phyloP scores from a whole-genome alignment of 176 grass and related monocot genomes.

The Triticum monococcum region DNA sequence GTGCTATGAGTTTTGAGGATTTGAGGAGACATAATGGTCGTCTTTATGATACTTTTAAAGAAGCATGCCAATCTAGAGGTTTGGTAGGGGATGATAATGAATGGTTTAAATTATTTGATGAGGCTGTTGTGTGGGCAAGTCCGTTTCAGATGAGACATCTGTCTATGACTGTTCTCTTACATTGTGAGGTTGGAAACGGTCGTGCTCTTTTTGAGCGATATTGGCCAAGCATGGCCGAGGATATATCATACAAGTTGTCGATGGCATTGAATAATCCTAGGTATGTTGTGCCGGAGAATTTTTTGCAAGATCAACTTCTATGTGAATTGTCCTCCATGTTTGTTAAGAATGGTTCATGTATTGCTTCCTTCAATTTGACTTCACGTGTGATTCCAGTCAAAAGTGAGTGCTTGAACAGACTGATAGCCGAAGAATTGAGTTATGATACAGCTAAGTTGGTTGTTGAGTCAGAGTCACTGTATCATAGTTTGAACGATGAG shows the following conservation, averaged over 20 bases:
- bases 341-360: no score
- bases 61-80: not conserved
- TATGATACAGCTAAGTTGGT: no score
- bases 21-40: not conserved
- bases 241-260: not conserved
- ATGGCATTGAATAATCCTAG: not conserved
- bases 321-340: not conserved
- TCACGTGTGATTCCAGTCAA: no score
- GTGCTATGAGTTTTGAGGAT: not conserved
- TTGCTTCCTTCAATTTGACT: no score
- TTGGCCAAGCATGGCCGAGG: not conserved
- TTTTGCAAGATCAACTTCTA: no score
- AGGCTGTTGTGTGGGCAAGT: not conserved
- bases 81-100: not conserved
- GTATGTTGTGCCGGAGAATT: not conserved
- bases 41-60: not conserved
- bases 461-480: not conserved
- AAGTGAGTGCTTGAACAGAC: no score
- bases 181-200: not conserved
- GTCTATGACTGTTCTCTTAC: not conserved
- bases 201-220: no score
- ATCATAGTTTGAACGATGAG: not conserved
- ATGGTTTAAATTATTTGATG: not conserved
- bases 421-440: no score
- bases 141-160: not conserved